Evolutionary conservation across 148 eudicot genomes (phyloP), one percentile per base, ranked within the genome.

Genomic region (Dianthus caryophyllus): DNA sequence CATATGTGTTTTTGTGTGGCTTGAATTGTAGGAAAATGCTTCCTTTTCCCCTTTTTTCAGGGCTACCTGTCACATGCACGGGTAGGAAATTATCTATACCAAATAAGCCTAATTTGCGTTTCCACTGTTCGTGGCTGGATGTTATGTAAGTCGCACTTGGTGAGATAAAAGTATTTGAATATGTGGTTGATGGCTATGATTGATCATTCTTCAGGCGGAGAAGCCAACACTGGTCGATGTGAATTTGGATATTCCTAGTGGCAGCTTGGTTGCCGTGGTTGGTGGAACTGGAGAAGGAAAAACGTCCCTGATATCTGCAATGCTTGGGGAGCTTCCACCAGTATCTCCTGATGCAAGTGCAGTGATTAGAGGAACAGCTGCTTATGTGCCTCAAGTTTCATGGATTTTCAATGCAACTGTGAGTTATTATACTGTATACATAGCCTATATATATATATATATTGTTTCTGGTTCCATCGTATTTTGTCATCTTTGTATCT

Each of bases 331-430:
- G 80, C 82, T 89, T 71, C 96, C 98, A 65, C 63, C 91, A 43
- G 59, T 76, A 43, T 79, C 81, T 64, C 60, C 87, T 22, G 86
- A 84, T 75, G 68, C 89, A 48, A 72, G 64, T 68, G 90, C 88
- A 44, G 76, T 82, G 66, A 71, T 93, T 17, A 85, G 96, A 87
- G 98, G 98, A 77, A 68, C 78, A 52, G 98, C 78, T 67, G 90
- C 98, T 22, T 93, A 85, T 79, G 96, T 93, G 46, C 87, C 98
- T 21, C 98, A 93, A 84, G 91, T 93, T 71, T 93, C 98, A 41
- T 93, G 98, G 98, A 93, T 93, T 72, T 93, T 89, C 78, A 93
- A 93, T 84, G 96, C 96, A 50, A 93, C 98, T 38, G 98, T 93
- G 76, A 80, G 96, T 84, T 73, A 6, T 61, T 53, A n/a, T n/a